Base-by-base conservation (phyloP, 192 early-diverging fungal genomes). In the Backusella tarrabulga region DNA sequence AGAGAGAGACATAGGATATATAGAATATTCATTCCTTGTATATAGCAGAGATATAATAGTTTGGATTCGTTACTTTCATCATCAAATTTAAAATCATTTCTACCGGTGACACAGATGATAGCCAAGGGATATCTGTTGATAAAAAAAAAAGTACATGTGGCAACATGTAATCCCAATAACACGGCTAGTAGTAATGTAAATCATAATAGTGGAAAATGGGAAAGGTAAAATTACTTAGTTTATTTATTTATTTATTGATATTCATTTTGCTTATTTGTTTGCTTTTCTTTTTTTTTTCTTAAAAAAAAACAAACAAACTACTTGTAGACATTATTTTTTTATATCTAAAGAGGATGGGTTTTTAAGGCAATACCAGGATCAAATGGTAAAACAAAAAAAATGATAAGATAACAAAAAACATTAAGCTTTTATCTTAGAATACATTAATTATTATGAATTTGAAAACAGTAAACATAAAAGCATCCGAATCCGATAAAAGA, bases 31-130 rank as follows among this genome's bases (percentile, higher is more conserved):
- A 50, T 4, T 50, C n/a, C 15, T 44, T 44, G 42, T 44, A 17
- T 44, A 44, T 71, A 76, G 75, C 75, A 76, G 36, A 66, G 75
- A 32, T 76, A 76, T 66, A 76, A 66, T 71, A 71, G 75, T 60
- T 44, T 76, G 32, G 75, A 76, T 41, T 71, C 68, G 7, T 26
- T 74, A 63, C 44, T 54, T 26, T 69, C 35, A 40, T 41, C 32
- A 23, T 46, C 44, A 17, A 77, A 71, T 67, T 5, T 29, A 40
- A 40, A 54, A 21, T 44, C 23, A 46, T 44, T 46, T 19, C 50
- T 44, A 46, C 21, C 54, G 26, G 67, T 26, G 32, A 21, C 56
- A 29, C 41, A 72, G 34, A 72, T 72, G 26, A 12, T 6, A 19
- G 21, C 63, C 29, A 71, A 77, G 70, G 76, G 76, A 19, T 68